Percentiles rank a stretch among this genome's conserved stretches.
phyloP scores from a whole-genome alignment of 2,329 filamentous ascomycete species.

The Alternaria brassicicola region DNA sequence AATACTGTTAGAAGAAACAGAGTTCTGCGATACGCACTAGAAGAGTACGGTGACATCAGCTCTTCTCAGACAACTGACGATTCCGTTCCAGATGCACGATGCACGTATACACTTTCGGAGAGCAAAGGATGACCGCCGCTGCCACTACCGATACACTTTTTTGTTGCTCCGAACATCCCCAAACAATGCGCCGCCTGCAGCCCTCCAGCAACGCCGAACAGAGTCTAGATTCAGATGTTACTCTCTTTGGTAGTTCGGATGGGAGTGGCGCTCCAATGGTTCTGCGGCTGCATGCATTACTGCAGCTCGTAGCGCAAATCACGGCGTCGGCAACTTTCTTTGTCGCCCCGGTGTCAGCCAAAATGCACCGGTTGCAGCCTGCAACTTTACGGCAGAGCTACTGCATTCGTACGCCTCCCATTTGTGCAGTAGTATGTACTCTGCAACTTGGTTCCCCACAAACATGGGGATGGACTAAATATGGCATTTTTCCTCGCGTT shows the following conservation, averaged over 20 bases:
- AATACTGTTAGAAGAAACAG: neutral
- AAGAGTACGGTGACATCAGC: neutral
- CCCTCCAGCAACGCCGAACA: neutral
- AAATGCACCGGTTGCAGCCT: slow-evolving; percentile 2
- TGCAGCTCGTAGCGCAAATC: neutral
- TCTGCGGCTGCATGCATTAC: neutral
- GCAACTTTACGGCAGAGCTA: slow-evolving; percentile 8
- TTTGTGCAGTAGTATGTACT: neutral
- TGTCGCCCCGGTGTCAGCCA: slow-evolving; percentile 15
- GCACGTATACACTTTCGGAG: slow-evolving; percentile 8
- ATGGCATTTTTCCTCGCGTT: neutral
- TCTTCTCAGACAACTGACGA: neutral
- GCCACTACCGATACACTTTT: slow-evolving; percentile 27
- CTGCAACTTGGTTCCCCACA: neutral
- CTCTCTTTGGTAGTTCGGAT: neutral
- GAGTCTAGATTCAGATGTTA: neutral
- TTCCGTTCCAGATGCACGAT: slow-evolving; percentile 2
- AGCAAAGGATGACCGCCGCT: slow-evolving; percentile 9
- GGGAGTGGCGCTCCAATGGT: neutral
- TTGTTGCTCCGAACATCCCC: slow-evolving; percentile 19
- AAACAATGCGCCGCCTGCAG: slow-evolving; percentile 8
- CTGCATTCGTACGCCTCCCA: slow-evolving; percentile 8
- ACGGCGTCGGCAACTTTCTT: slow-evolving; percentile 8
- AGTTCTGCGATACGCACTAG: slow-evolving; percentile 3
- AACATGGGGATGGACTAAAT: neutral